Evolutionary conservation across 805 yeast species (phyloP).

Genomic region (Zygotorulaspora chibaensis): DNA sequence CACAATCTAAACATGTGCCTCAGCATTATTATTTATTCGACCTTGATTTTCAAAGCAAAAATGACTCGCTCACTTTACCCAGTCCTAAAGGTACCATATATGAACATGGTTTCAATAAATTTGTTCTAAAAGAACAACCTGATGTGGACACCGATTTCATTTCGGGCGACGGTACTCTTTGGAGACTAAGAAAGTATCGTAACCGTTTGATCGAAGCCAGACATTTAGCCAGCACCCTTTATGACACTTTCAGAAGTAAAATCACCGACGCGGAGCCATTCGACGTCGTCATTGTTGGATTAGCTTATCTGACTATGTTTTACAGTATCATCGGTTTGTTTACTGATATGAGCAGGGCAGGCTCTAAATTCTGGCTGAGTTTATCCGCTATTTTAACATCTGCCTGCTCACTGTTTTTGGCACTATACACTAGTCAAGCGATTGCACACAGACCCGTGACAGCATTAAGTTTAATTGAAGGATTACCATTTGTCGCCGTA

Average conservation of each 20-base stretch:
- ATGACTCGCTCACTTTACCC: constrained; percentile 17
- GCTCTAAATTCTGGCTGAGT: constrained; percentile 85
- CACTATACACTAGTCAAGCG: constrained; percentile 58
- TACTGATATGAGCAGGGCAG: constrained; percentile 66
- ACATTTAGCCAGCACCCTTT: constrained; percentile 44
- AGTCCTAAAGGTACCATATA: constrained; percentile 31
- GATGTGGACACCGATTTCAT: constrained; percentile 19
- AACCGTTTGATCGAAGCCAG: constrained; percentile 54
- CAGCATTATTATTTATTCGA: constrained; percentile 33
- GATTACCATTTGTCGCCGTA: constrained; percentile 88
- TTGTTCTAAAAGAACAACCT: constrained; percentile 24
- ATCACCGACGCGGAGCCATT: constrained; percentile 75
- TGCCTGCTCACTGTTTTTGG: constrained; percentile 76
- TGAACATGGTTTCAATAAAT: constrained; percentile 22
- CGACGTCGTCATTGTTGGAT: constrained; percentile 71
- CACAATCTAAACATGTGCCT: constrained; percentile 11
- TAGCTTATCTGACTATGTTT: constrained; percentile 86
- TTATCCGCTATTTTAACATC: constrained; percentile 74
- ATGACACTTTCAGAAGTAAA: constrained; percentile 39
- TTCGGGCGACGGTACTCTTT: constrained; percentile 45
- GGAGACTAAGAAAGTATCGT: constrained; percentile 55
- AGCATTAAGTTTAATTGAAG: constrained; percentile 74
- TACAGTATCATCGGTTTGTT: constrained; percentile 73
- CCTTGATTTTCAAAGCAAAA: constrained; percentile 25
- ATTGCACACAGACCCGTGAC: constrained; percentile 60